Conservation (phyloP, 768 basidiomycete genomes). For the Royoungia palumana region DNA sequence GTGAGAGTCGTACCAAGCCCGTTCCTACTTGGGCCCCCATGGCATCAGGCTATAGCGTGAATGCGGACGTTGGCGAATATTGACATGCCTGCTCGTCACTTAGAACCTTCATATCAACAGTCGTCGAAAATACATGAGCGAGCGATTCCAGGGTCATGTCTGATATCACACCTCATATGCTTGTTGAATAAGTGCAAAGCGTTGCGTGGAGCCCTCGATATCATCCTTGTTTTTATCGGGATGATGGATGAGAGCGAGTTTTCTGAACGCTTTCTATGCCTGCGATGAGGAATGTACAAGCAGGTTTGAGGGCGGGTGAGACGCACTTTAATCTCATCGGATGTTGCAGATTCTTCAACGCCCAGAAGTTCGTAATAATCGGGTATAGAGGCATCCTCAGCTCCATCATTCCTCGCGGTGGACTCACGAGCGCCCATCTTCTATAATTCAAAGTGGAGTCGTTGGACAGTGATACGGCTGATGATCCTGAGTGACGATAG, state of each 20-base stretch:
- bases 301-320: neutral
- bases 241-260: slow-evolving; percentile 79
- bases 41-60: slow-evolving; percentile 11
- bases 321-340: slow-evolving; percentile 84
- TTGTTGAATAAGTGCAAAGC: slow-evolving; percentile 87
- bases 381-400: slow-evolving; percentile 28
- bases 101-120: slow-evolving; percentile 70
- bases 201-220: slow-evolving; percentile 78
- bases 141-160: neutral
- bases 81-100: slow-evolving; percentile 87
- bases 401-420: slow-evolving; percentile 35
- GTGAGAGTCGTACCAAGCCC: slow-evolving; percentile 98
- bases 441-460: neutral
- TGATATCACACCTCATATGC: slow-evolving; percentile 78
- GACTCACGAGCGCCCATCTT: slow-evolving; percentile 73
- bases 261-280: slow-evolving; percentile 73
- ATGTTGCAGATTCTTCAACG: slow-evolving; percentile 76
- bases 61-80: slow-evolving; percentile 1
- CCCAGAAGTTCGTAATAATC: slow-evolving; percentile 85
- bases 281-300: slow-evolving; percentile 3
- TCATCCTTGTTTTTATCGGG: slow-evolving; percentile 87
- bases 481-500: too few relatives aligned
- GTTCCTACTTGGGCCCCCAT: slow-evolving; percentile 62
- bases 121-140: neutral
- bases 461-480: neutral